Evolutionary conservation across 2,329 filamentous ascomycete species (phyloP), one percentile per base, ranked within the genome.

Genomic region (Periconia sp.): DNA sequence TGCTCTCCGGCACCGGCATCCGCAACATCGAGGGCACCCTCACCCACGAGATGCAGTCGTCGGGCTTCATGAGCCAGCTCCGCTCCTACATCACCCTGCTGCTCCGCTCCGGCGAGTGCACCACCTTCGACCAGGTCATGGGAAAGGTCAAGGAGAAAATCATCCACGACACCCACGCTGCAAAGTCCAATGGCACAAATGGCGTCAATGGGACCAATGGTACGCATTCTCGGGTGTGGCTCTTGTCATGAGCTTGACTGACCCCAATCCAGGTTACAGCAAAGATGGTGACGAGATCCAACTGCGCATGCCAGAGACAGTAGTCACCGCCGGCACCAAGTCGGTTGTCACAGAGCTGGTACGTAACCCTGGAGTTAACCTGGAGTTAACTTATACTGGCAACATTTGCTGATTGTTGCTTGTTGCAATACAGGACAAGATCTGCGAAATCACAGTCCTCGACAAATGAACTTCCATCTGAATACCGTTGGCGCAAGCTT

Each of bases 21-120:
- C 74, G 76, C 57, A 76, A 77, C 57, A 79, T 86, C 30, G 80
- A 84, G 57, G 56, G 69, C 25, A 73, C 75, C 1, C 73, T 85
- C 18, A 72, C 77, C 45, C 74, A 81, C 56, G 75, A 77, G 16
- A 74, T 85, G 9, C 77, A 81, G 56, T 73, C 78, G 39, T 68
- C 72, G n/a, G 81, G 81, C 54, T 86, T 82, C 81, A 78, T 78
- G 29, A 75, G 81, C 54, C 73, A 73, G 19, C 72, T 86, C 46
- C 77, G 77, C 43, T 70, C 69, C 33, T 77, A 84, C 47, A 73
- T 81, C 13, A 75, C 77, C 33, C 72, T 79, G 42, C 73, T 85
- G 28, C 76, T 85, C 40, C 78, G 81, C 53, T 78, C 75, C 18
- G 81, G 81, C 33, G 77, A 81, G 40, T 80, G 78, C 58, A 76